phyloP scores from a whole-genome alignment of 371 early-diverging fungal species.

The Conidiobolus incongruus region DNA sequence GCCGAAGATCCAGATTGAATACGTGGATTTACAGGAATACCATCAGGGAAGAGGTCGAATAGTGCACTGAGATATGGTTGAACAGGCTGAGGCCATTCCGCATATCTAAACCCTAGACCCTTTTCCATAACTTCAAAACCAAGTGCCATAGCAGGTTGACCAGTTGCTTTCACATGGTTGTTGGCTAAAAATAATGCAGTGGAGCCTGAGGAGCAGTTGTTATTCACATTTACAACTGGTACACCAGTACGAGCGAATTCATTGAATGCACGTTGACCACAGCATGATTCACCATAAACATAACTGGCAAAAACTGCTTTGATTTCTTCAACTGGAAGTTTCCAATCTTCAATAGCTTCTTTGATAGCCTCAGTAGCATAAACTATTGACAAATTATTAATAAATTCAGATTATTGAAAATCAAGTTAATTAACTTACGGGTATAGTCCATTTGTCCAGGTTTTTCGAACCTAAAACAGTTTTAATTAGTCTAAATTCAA shows the following conservation, averaged over 20 bases:
- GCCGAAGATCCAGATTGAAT: not conserved
- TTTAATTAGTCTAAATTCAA: no score
- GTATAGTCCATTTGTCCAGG: constrained; percentile 19
- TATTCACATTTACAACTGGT: constrained; percentile 46
- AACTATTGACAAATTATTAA: constrained; percentile 13
- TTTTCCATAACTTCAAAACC: constrained; percentile 59
- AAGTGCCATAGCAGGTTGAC: constrained; percentile 50
- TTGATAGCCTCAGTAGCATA: constrained; percentile 45
- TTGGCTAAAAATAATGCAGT: constrained; percentile 51
- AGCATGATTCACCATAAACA: constrained; percentile 41
- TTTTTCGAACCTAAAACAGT: not conserved
- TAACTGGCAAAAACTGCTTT: constrained; percentile 27
- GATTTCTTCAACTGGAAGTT: constrained; percentile 35
- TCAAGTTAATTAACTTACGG: constrained; percentile 23
- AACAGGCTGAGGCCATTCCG: not conserved
- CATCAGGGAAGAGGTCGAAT: not conserved
- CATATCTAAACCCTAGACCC: constrained; percentile 8
- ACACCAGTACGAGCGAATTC: constrained; percentile 13
- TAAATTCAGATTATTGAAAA: not conserved
- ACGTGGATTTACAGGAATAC: not conserved
- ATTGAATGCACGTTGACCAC: constrained; percentile 35
- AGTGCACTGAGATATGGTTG: not conserved
- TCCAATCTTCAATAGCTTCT: constrained; percentile 48
- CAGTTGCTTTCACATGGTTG: constrained; percentile 19
- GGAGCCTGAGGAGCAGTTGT: constrained; percentile 60